phyloP scores from a whole-genome alignment of 768 basidiomycete species.

The Suillus subluteus region DNA sequence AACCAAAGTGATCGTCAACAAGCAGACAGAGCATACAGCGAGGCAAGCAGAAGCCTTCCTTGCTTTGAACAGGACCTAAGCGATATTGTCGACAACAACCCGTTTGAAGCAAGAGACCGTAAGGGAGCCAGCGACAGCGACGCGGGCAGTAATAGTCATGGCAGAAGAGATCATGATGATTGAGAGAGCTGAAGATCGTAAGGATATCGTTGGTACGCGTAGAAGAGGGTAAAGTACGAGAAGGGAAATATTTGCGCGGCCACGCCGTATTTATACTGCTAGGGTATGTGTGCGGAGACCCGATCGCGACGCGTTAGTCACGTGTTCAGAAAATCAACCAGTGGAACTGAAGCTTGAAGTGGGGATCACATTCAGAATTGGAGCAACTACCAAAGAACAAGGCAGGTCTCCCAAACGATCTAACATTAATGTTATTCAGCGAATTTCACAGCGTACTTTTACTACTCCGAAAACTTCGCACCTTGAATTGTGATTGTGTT shows the following conservation, averaged over 20 bases:
- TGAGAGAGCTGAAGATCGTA: not conserved
- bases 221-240: not conserved
- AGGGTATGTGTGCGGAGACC: too few relatives aligned
- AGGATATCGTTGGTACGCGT: not conserved
- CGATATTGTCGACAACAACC: not conserved
- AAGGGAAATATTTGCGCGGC: not conserved
- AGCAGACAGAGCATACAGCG: not conserved
- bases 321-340: not conserved
- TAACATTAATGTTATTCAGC: not conserved
- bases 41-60: not conserved
- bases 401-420: not conserved
- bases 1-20: not conserved
- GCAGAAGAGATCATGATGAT: not conserved
- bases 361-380: not conserved
- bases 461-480: not conserved
- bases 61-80: not conserved
- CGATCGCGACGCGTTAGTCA: not conserved
- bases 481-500: not conserved
- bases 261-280: too few relatives aligned
- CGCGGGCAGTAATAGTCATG: not conserved
- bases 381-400: not conserved
- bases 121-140: not conserved
- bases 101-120: not conserved
- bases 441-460: not conserved
- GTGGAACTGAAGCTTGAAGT: not conserved